A percentile compares a stretch with the other conserved stretches of the same genome.
Evolutionary conservation across 2,329 filamentous ascomycete genomes (phyloP).

Genomic region (Colletotrichum spaethianum): DNA sequence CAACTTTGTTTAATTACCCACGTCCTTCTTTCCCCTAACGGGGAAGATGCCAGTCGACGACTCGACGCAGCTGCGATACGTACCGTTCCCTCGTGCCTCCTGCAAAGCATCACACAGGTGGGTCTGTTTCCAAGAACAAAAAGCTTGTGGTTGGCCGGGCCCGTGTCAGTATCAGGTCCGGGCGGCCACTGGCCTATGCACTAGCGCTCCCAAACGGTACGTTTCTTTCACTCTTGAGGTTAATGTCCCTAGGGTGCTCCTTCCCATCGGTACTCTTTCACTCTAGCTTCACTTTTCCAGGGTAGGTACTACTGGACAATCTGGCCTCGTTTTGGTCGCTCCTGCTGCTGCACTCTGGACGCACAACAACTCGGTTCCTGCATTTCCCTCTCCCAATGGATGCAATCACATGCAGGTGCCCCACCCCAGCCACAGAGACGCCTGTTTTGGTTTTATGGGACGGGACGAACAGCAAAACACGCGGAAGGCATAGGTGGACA

Average conservation of each 20-base stretch:
- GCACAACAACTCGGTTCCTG: conserved; percentile 17
- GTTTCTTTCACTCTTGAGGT: neutral
- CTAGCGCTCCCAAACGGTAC: neutral
- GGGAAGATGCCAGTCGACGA: conserved; percentile 17
- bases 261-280: conserved; percentile 7
- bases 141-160: conserved; percentile 37
- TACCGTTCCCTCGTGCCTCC: neutral
- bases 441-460: neutral
- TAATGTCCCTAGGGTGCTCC: conserved; percentile 5
- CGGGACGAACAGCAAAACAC: neutral
- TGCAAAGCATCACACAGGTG: conserved; percentile 10
- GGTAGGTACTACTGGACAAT: neutral
- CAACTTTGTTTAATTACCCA: neutral
- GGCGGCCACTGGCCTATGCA: neutral
- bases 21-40: neutral
- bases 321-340: neutral
- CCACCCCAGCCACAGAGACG: neutral
- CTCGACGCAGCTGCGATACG: neutral
- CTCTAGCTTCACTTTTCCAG: neutral
- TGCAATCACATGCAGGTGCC: neutral
- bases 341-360: neutral
- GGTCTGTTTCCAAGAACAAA: neutral
- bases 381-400: neutral
- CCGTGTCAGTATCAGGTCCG: conserved; percentile 20
- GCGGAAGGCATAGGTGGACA: no score